Evolutionary conservation across 495 filamentous ascomycete species (phyloP), one percentile per base, ranked within the genome.

Genomic region (Neurospora sp.): DNA sequence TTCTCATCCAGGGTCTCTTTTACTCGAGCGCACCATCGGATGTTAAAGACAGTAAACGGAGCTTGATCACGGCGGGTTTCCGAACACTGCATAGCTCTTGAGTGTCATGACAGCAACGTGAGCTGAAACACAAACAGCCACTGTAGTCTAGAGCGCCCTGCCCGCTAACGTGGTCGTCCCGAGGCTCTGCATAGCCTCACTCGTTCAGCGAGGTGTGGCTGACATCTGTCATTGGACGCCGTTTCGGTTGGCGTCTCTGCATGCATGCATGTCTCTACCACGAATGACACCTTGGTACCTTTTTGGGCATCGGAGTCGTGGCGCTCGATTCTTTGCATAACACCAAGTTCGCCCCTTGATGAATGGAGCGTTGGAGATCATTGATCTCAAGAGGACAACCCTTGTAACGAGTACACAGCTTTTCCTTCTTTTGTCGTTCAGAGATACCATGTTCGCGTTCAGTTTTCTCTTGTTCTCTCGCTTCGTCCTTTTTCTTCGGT

Each of bases 11-110:
- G 86, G 94, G 94, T 0, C 81, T 97, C 42, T 97, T 96, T 79
- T 97, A 94, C 81, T 97, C 93, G 94, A 92, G 92, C 71, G 93
- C 93, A n/a, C 91, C 91, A 22, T 91, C 88, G 3, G 94, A 97
- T 81, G 86, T 87, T 5, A 86, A 86, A 74, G 89, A 82, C 69
- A 82, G 86, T 61, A 83, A 87, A 44, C 83, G 91, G 73, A 96
- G 93, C 80, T 79, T 97, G 76, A 87, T 96, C 68, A 88, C 91
- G 61, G 88, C 91, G 4, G 91, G 91, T 35, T 94, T 92, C 78
- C 89, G 88, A 74, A 88, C 90, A 10, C 79, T 94, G 70, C 92
- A 94, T 76, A 84, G 82, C 73, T 85, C 83, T 16, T 85, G 76
- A 82, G 65, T 68, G 46, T 61, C 53, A 31, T 61, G 53, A 35